Conservation (phyloP, 164 flowering plant species). For the Umbellularia californica region DNA sequence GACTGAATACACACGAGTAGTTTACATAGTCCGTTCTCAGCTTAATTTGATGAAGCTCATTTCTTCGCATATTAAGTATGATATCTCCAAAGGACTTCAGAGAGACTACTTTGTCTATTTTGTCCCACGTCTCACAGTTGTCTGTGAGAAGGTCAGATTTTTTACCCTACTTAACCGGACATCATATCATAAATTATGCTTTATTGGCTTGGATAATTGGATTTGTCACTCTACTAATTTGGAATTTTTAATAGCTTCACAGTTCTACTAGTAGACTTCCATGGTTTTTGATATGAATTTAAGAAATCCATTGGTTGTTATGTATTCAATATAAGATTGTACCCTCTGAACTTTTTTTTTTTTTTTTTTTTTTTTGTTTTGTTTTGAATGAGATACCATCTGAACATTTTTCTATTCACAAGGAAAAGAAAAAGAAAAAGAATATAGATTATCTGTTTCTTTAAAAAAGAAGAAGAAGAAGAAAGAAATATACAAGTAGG, state of each 20-base stretch:
- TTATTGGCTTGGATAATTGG: background rate
- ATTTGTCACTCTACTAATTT: background rate
- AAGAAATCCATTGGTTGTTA: background rate
- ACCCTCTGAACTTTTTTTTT: too few relatives aligned
- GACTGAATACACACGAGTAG: conserved; percentile 70
- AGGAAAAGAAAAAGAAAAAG: too few relatives aligned
- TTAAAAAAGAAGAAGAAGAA: too few relatives aligned
- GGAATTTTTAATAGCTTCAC: background rate
- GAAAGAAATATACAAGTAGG: too few relatives aligned
- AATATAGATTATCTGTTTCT: too few relatives aligned
- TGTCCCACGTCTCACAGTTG: conserved; percentile 90
- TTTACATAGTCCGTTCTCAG: conserved; percentile 71
- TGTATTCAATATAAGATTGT: background rate
- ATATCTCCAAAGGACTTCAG: conserved; percentile 68
- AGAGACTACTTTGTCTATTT: conserved; percentile 78
- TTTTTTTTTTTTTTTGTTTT: too few relatives aligned
- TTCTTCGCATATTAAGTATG: conserved; percentile 55
- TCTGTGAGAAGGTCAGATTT: conserved; percentile 74
- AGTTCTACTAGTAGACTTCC: background rate
- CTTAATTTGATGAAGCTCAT: conserved; percentile 61
- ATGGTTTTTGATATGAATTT: background rate
- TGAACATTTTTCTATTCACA: too few relatives aligned
- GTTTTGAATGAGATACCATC: too few relatives aligned
- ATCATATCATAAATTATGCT: background rate
- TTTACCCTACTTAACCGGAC: background rate